Conservation (phyloP, 129 eudicot genomes). For the sunflower (Helianthus annuus) region DNA sequence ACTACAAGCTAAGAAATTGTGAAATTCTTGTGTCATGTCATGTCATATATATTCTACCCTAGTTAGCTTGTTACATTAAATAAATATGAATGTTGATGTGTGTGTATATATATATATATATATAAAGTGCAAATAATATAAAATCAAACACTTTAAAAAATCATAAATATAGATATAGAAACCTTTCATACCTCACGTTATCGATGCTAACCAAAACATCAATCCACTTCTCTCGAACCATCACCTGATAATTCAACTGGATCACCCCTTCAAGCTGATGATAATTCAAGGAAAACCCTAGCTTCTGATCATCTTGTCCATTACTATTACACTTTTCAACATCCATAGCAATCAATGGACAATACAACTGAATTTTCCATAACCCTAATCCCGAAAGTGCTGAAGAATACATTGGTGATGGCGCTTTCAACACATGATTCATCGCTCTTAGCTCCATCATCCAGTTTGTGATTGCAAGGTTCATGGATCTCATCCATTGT, state of each 20-base stretch:
- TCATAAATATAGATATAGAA: conserved; percentile 1
- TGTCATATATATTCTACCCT: background rate
- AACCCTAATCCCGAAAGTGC: conserved; percentile 53
- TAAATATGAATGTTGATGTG: no score
- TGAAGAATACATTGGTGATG: conserved; percentile 69
- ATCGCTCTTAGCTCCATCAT: conserved; percentile 40
- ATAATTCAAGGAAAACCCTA: conserved; percentile 63
- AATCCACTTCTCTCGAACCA: conserved; percentile 65
- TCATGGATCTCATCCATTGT: conserved; percentile 73
- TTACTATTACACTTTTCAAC: conserved; percentile 44
- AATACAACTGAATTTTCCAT: conserved; percentile 85
- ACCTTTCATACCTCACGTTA: conserved; percentile 70
- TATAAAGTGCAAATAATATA: no score
- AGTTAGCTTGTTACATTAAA: background rate
- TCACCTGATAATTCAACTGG: conserved; percentile 64
- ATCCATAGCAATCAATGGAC: conserved; percentile 87
- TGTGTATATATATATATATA: no score
- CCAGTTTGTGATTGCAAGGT: conserved; percentile 84
- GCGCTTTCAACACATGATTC: conserved; percentile 41
- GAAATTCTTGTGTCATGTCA: background rate
- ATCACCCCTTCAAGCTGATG: conserved; percentile 90
- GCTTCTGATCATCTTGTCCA: conserved; percentile 51
- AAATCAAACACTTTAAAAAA: no score
- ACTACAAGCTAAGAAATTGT: background rate
- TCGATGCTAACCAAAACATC: conserved; percentile 75